Evolutionary conservation across 169 alveolate species (phyloP).

Genomic region (Cryptosporidium viatorum): DNA sequence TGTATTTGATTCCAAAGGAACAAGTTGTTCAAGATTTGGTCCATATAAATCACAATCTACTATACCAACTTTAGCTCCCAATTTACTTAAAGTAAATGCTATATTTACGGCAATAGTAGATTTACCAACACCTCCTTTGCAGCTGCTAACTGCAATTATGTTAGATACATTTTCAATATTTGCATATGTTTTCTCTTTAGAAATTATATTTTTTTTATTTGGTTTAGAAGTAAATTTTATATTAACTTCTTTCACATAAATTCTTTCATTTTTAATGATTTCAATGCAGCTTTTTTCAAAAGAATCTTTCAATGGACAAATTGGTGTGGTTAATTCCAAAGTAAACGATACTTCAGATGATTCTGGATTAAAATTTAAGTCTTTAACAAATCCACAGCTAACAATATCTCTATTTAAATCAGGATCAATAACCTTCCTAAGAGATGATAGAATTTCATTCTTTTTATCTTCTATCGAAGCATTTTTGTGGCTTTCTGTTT

Average conservation of each 20-base stretch:
- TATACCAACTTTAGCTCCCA: constrained; percentile 92
- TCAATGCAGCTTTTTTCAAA: constrained; percentile 78
- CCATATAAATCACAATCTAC: constrained; percentile 97
- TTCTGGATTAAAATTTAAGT: constrained; percentile 77
- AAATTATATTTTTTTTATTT: constrained; percentile 9
- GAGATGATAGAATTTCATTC: constrained; percentile 71
- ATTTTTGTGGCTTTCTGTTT: not conserved
- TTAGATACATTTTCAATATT: constrained; percentile 84
- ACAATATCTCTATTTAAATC: constrained; percentile 86
- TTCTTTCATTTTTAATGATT: constrained; percentile 59
- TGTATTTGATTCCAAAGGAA: constrained; percentile 79
- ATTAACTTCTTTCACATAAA: constrained; percentile 80
- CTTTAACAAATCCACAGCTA: constrained; percentile 81
- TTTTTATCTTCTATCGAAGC: constrained; percentile 39
- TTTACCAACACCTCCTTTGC: constrained; percentile 99
- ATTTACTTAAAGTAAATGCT: constrained; percentile 86
- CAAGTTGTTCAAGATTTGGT: constrained; percentile 94
- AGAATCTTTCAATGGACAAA: constrained; percentile 85
- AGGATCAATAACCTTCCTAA: constrained; percentile 83
- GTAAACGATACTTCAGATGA: constrained; percentile 78
- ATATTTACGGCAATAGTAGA: constrained; percentile 92
- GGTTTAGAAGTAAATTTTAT: constrained; percentile 63
- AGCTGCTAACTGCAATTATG: constrained; percentile 92
- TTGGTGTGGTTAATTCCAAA: constrained; percentile 85
- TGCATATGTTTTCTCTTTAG: constrained; percentile 58